A percentile compares a stretch with the other conserved stretches of the same genome.
These are phyloP conservation scores for Hypoxylon trugodes DNA, from an alignment of 495 filamentous ascomycete species.

Conservation along the genomic window DNA sequence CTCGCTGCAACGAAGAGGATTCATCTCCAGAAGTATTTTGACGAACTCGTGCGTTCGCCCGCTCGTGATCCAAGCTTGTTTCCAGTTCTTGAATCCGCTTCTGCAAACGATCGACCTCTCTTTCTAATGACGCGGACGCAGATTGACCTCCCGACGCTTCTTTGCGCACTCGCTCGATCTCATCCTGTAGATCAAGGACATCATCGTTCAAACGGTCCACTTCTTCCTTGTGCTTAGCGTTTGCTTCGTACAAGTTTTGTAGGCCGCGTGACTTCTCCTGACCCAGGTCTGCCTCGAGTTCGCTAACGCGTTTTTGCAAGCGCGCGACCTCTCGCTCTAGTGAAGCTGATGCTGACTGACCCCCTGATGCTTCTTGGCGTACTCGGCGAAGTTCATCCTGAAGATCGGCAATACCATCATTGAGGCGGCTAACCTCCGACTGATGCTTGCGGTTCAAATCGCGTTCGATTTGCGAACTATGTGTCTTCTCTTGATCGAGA, in stretches of 20 bases:
- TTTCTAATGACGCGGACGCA: conserved; percentile 39
- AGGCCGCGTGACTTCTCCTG: conserved; percentile 45
- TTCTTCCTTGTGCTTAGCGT: conserved; percentile 34
- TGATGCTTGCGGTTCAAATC: conserved; percentile 57
- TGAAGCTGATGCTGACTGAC: conserved; percentile 43
- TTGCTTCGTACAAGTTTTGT: conserved; percentile 32
- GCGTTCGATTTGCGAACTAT: conserved; percentile 65
- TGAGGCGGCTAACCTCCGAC: conserved; percentile 56
- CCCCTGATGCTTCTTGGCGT: conserved; percentile 50
- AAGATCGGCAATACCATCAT: conserved; percentile 39
- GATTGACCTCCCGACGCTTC: conserved; percentile 52
- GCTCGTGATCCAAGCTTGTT: conserved; percentile 63
- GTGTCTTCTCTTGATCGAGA: conserved; percentile 66
- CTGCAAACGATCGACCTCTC: conserved; percentile 34
- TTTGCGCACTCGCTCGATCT: conserved; percentile 58
- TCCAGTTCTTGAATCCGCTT: conserved; percentile 37
- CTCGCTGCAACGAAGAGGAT: conserved; percentile 70
- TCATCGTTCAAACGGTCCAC: conserved; percentile 62
- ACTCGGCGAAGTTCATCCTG: conserved; percentile 53
- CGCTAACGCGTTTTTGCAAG: conserved; percentile 28
- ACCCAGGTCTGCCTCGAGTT: conserved; percentile 43
- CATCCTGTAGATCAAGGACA: conserved; percentile 72
- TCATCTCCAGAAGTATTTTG: conserved; percentile 75
- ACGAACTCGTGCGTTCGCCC: conserved; percentile 72
- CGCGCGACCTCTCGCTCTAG: conserved; percentile 33